These are phyloP conservation scores for Pythium guiyangense DNA, from an alignment of 352 stramenopile genomes.

Conservation along the genomic window DNA sequence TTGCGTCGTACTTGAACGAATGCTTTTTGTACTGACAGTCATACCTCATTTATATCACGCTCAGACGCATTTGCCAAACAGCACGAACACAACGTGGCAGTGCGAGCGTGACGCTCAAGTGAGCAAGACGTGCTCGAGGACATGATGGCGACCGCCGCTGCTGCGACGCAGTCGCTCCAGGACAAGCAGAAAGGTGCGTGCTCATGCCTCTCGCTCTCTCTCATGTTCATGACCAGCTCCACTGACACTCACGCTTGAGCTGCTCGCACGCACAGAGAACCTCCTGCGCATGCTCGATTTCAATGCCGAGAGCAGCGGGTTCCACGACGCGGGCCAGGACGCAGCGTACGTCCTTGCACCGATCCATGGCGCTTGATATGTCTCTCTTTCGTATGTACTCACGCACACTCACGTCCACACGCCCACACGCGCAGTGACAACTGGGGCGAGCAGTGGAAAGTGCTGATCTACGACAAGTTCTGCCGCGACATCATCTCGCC, in stretches of 20 bases:
- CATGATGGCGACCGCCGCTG: constrained; percentile 27
- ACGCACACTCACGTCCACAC: not conserved
- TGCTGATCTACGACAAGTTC: constrained; percentile 96
- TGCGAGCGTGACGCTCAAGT: not conserved
- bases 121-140: not conserved
- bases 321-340: constrained; percentile 30
- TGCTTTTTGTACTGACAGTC: too few relatives aligned
- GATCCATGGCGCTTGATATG: not conserved
- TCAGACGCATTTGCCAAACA: too few relatives aligned
- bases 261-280: constrained; percentile 38
- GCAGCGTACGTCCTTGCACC: constrained; percentile 22
- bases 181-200: constrained; percentile 78
- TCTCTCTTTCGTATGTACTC: not conserved
- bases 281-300: constrained; percentile 85
- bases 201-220: not conserved
- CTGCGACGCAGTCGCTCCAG: constrained; percentile 54
- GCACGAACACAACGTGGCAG: constrained; percentile 5
- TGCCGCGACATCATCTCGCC: constrained; percentile 97
- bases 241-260: not conserved
- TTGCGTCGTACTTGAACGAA: too few relatives aligned
- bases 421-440: constrained; percentile 32
- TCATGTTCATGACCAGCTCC: not conserved
- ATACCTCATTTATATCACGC: too few relatives aligned
- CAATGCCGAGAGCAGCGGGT: constrained; percentile 56
- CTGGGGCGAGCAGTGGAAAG: constrained; percentile 92